Evolutionary conservation across 345 rosid species (phyloP).

Genomic region (Combretum micranthum): DNA sequence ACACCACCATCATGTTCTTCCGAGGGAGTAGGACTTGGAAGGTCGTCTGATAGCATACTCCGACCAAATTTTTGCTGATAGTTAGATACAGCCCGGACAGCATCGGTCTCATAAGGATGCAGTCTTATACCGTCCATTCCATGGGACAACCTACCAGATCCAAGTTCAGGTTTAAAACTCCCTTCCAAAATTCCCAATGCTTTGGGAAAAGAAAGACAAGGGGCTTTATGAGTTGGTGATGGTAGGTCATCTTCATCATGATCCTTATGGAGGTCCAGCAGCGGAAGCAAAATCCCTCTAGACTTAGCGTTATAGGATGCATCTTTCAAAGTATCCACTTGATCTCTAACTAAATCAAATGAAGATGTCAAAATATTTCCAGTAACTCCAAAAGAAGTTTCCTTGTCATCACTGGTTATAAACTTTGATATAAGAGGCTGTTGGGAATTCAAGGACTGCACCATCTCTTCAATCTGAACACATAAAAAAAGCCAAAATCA

Average conservation of each 20-base stretch:
- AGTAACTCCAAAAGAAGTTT: constrained; percentile 18
- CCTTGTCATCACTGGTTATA: constrained; percentile 24
- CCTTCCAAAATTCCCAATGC: constrained; percentile 29
- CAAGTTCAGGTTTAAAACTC: constrained; percentile 23
- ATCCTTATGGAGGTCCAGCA: constrained; percentile 90
- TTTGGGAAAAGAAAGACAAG: constrained; percentile 35
- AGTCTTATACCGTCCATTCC: constrained; percentile 27
- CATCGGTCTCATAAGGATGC: constrained; percentile 69
- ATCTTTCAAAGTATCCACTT: constrained; percentile 26
- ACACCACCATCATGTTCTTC: constrained; percentile 54
- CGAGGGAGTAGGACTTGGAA: constrained; percentile 98
- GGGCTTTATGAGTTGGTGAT: constrained; percentile 77
- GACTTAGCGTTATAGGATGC: constrained; percentile 36
- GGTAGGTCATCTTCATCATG: constrained; percentile 96
- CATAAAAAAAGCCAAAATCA: constrained; percentile 10
- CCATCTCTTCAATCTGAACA: constrained; percentile 57
- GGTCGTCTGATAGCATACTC: constrained; percentile 38
- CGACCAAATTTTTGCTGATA: constrained; percentile 73
- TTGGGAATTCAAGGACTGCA: constrained; percentile 21
- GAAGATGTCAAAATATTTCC: constrained; percentile 13
- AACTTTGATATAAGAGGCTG: constrained; percentile 15
- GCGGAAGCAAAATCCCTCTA: constrained; percentile 49
- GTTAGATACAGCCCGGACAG: constrained; percentile 62
- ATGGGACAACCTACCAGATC: constrained; percentile 26
- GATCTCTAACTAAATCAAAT: constrained; percentile 12